phyloP scores from a whole-genome alignment of 2,329 filamentous ascomycete species.

The Hypomyces perniciosus region DNA sequence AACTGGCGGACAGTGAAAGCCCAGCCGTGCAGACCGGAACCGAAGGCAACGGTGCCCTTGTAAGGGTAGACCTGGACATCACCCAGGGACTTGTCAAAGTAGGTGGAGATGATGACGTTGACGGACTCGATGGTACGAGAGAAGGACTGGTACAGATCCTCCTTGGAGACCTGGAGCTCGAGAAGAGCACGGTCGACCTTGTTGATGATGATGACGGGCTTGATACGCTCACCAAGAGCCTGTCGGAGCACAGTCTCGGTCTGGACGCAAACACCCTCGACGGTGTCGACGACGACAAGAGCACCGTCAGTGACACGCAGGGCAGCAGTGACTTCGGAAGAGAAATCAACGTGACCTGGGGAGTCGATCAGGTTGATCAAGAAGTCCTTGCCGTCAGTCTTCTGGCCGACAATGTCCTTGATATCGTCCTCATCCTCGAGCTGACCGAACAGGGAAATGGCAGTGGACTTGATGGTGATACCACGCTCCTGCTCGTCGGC shows the following conservation, averaged over 20 bases:
- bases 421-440: conserved; percentile 77
- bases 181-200: conserved; percentile 99
- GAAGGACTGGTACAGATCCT: conserved; percentile 99
- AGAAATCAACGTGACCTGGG: conserved; percentile 99
- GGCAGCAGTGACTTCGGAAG: conserved; percentile 97
- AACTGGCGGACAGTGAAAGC: conserved; percentile 99
- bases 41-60: conserved; percentile 96
- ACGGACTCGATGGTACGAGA: conserved; percentile 99
- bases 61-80: conserved; percentile 98
- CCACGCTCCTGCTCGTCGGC: conserved; percentile 98
- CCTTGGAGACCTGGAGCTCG: conserved; percentile 96
- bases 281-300: conserved; percentile 98
- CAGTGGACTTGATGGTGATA: conserved; percentile 99
- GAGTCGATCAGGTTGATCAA: conserved; percentile 99
- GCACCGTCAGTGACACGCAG: conserved; percentile 99
- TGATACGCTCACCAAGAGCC: conserved; percentile 99
- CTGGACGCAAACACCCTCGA: conserved; percentile 99
- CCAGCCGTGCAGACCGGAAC: conserved; percentile 99
- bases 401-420: conserved; percentile 87
- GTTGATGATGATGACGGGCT: conserved; percentile 99
- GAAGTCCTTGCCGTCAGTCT: conserved; percentile 91
- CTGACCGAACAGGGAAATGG: conserved; percentile 93
- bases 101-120: conserved; percentile 99
- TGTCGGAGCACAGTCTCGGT: conserved; percentile 99
- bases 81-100: conserved; percentile 93